These are phyloP conservation scores for Karstenula rhodostoma DNA, from an alignment of 2,329 filamentous ascomycete species.

Conservation along the genomic window DNA sequence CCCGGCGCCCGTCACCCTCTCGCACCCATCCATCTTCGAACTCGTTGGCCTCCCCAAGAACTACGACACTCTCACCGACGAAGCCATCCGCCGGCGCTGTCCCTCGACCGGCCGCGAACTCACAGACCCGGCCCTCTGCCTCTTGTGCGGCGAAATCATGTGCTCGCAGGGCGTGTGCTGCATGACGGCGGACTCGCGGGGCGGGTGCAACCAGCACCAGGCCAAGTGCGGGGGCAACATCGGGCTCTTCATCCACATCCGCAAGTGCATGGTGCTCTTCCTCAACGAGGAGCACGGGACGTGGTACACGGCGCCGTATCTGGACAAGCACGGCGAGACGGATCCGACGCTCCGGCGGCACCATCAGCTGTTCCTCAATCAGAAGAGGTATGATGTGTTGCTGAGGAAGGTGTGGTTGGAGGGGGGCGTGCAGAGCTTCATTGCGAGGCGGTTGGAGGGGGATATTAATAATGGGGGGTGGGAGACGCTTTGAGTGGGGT, in stretches of 20 bases:
- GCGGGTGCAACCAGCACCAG: slow-evolving; percentile 86
- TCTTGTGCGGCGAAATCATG: slow-evolving; percentile 97
- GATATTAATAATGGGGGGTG: slow-evolving; percentile 98
- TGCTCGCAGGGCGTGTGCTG: slow-evolving; percentile 96
- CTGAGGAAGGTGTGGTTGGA: slow-evolving; percentile 85
- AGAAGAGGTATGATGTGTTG: slow-evolving; percentile 90
- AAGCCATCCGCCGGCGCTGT: slow-evolving; percentile 83
- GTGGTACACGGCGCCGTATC: slow-evolving; percentile 87
- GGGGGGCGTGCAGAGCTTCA: slow-evolving; percentile 86
- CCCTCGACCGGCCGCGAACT: slow-evolving; percentile 91
- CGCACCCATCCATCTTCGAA: slow-evolving; percentile 93
- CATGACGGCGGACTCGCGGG: slow-evolving; percentile 66
- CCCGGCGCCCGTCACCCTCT: slow-evolving; percentile 58
- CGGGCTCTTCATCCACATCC: slow-evolving; percentile 95
- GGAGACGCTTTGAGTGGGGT: slow-evolving; percentile 70
- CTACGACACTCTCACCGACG: slow-evolving; percentile 91
- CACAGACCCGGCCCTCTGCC: slow-evolving; percentile 87
- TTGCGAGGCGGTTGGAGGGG: slow-evolving; percentile 87
- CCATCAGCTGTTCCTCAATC: slow-evolving; percentile 89
- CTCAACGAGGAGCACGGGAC: slow-evolving; percentile 83
- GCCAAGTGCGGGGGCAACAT: slow-evolving; percentile 87
- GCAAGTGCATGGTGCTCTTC: slow-evolving; percentile 92
- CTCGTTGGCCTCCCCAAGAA: slow-evolving; percentile 90
- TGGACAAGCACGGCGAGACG: slow-evolving; percentile 94
- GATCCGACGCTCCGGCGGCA: slow-evolving; percentile 87